These are phyloP conservation scores for Erysiphe pulchra DNA, from an alignment of 2,329 filamentous ascomycete genomes.

Conservation along the genomic window DNA sequence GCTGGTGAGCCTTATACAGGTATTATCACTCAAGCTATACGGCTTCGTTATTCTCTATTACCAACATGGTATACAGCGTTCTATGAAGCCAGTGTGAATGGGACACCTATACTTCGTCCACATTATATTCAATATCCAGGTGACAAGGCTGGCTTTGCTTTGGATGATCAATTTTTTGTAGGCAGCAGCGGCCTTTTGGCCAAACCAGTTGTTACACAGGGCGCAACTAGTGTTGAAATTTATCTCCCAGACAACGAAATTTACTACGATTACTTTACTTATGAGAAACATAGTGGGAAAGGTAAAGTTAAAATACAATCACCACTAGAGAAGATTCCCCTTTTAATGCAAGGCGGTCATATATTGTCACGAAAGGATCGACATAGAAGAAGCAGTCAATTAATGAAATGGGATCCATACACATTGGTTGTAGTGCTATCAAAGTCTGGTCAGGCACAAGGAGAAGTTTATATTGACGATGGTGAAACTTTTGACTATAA, in stretches of 20 bases:
- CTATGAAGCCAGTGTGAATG: conserved; percentile 60
- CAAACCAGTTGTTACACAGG: conserved; percentile 68
- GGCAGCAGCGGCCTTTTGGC: conserved; percentile 72
- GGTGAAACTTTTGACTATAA: conserved; percentile 81
- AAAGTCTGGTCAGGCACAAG: conserved; percentile 44
- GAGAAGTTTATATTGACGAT: conserved; percentile 75
- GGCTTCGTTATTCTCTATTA: conserved; percentile 68
- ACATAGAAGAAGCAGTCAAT: conserved; percentile 56
- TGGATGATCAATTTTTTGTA: conserved; percentile 87
- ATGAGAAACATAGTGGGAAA: conserved; percentile 42
- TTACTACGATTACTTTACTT: conserved; percentile 93
- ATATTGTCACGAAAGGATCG: conserved; percentile 76
- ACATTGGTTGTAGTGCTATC: conserved; percentile 59
- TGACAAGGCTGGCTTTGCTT: conserved; percentile 62
- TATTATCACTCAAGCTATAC: conserved; percentile 69
- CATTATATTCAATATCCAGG: conserved; percentile 81
- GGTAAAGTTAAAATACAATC: conserved; percentile 47
- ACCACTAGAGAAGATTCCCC: conserved; percentile 62
- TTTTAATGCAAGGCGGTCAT: conserved; percentile 83
- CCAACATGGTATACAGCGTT: conserved; percentile 96
- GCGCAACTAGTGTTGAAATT: conserved; percentile 44
- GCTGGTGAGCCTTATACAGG: conserved; percentile 59
- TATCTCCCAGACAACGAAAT: conserved; percentile 74
- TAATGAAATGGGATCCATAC: conserved; percentile 91
- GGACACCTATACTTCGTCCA: conserved; percentile 68